Evolutionary conservation across 2,329 filamentous ascomycete genomes (phyloP).

Genomic region (Ciborinia camelliae): DNA sequence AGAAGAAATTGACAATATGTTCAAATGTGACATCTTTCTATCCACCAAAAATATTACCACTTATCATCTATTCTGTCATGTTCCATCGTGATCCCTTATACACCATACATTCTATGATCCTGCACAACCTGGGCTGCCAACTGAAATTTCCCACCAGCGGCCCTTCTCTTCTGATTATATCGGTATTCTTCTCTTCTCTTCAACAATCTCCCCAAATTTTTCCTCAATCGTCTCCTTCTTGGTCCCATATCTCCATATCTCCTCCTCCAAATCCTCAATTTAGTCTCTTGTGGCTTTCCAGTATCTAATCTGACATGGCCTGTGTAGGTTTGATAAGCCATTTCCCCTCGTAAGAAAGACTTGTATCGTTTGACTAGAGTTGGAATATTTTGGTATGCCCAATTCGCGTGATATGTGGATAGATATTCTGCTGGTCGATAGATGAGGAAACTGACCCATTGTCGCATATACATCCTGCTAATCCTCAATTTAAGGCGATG

Average conservation of each 20-base stretch:
- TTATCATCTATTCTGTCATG: neutral
- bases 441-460: slow-evolving; percentile 12
- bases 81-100: neutral
- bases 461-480: slow-evolving; percentile 13
- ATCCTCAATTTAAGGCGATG: neutral
- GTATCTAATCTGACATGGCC: neutral
- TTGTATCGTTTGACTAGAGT: neutral
- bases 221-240: neutral
- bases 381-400: neutral
- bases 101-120: neutral
- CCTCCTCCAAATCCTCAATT: slow-evolving; percentile 11
- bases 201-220: neutral
- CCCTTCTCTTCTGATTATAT: neutral
- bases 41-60: neutral
- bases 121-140: slow-evolving; percentile 5
- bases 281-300: neutral
- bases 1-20: neutral
- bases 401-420: neutral
- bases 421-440: neutral
- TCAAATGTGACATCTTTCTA: neutral
- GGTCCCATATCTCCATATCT: neutral
- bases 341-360: neutral
- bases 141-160: neutral
- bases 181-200: neutral
- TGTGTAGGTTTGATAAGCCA: slow-evolving; percentile 11